A percentile compares a stretch with the other conserved stretches of the same genome.
These are phyloP conservation scores for Phytophthora nicotianae DNA, from an alignment of 352 stramenopile species.

Conservation along the genomic window DNA sequence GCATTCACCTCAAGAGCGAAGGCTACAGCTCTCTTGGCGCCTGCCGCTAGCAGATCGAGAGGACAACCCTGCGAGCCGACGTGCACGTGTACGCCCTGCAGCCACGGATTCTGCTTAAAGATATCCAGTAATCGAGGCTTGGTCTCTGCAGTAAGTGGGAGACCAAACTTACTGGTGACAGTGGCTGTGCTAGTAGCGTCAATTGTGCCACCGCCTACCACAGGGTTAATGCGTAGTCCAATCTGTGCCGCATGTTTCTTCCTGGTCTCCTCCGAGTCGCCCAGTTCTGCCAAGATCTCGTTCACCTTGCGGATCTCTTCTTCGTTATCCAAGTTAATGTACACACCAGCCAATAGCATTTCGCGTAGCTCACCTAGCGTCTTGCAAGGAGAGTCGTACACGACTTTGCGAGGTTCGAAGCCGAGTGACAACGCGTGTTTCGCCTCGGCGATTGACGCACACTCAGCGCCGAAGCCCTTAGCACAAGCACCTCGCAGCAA, in stretches of 20 bases:
- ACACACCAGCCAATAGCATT: constrained; percentile 78
- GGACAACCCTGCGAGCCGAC: constrained; percentile 88
- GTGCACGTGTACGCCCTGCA: constrained; percentile 90
- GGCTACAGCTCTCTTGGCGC: constrained; percentile 70
- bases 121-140: constrained; percentile 55
- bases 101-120: constrained; percentile 77
- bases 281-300: constrained; percentile 54
- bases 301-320: constrained; percentile 87
- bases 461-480: constrained; percentile 76
- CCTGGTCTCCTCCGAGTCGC: constrained; percentile 23
- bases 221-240: constrained; percentile 91
- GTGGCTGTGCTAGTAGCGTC: constrained; percentile 87
- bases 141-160: constrained; percentile 70
- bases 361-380: constrained; percentile 82
- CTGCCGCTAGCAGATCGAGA: constrained; percentile 82
- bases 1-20: constrained; percentile 85
- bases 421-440: constrained; percentile 81
- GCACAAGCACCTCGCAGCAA: constrained; percentile 58
- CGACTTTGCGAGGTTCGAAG: constrained; percentile 72
- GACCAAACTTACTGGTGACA: constrained; percentile 91
- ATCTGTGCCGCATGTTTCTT: constrained; percentile 61
- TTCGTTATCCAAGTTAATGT: constrained; percentile 93
- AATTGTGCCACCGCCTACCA: constrained; percentile 90
- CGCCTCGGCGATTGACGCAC: constrained; percentile 80
- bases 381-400: constrained; percentile 95